Conservation (phyloP, 2,329 filamentous ascomycete genomes). For the Colletotrichum scovillei region DNA sequence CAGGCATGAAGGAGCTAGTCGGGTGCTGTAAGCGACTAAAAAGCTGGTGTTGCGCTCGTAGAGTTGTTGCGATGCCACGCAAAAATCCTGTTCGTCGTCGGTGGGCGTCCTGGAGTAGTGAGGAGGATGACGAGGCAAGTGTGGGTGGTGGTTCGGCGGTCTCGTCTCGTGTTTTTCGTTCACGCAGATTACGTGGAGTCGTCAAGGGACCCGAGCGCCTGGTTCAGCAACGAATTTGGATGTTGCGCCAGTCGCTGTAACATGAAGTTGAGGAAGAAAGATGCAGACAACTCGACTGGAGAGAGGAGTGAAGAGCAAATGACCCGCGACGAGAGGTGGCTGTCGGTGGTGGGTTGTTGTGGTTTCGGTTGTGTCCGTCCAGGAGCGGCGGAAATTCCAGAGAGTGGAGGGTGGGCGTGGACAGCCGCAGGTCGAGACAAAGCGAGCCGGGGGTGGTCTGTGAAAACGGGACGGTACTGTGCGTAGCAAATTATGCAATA, state of each 20-base stretch:
- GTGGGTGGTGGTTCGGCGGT: slow-evolving; percentile 15
- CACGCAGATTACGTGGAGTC: slow-evolving; percentile 26
- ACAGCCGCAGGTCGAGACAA: slow-evolving; percentile 32
- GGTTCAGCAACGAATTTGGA: not conserved
- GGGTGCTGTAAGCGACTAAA: slow-evolving; percentile 11
- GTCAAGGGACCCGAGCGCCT: slow-evolving; percentile 7
- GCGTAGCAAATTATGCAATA: not conserved
- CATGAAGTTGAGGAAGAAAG: not conserved
- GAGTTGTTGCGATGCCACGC: not conserved
- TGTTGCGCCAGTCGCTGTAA: not conserved
- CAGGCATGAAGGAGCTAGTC: slow-evolving; percentile 45
- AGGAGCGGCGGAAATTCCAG: slow-evolving; percentile 35
- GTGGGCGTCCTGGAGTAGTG: not conserved
- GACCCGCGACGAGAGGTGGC: slow-evolving; percentile 8
- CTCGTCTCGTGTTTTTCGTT: slow-evolving; percentile 32
- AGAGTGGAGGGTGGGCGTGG: slow-evolving; percentile 31
- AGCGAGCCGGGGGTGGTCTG: slow-evolving; percentile 21
- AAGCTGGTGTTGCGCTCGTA: not conserved
- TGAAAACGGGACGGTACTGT: slow-evolving; percentile 19
- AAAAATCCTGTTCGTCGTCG: not conserved
- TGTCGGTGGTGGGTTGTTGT: slow-evolving; percentile 31
- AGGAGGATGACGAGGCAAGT: slow-evolving; percentile 1
- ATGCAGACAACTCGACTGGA: not conserved
- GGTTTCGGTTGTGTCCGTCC: slow-evolving; percentile 29
- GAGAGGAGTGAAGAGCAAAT: slow-evolving; percentile 19